Base-by-base conservation (phyloP, 176 grass and related monocot genomes). In the Musa schizocarpa region DNA sequence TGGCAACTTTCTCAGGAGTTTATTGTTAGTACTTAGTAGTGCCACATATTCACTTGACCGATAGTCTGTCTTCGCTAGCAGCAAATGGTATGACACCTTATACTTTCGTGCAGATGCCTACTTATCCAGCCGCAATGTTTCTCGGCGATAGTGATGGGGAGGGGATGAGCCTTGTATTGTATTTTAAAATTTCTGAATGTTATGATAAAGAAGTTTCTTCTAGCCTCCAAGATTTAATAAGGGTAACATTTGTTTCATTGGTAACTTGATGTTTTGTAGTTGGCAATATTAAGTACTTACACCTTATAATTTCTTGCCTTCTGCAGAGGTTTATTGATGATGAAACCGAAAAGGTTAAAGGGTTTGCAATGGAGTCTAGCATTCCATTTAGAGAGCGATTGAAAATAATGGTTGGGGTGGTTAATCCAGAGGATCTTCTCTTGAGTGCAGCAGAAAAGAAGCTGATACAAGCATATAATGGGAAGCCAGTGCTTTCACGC, bases 81-180 rank as follows among this genome's bases (percentile, higher is more conserved):
- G 65, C 29, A 43, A 25, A 29, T 16, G 51, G 43, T 62, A 43
- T 63, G 22, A 23, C 14, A 11, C 27, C 16, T 72, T 78, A 20
- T 52, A 55, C 53, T 81, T 54, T 81, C 4, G 48, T 72, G 81
- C 78, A 98, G 95, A 82, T 94, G 72, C 95, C 95, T 80, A 87
- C 95, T 63, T 98, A 98, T 78, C 95, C 95, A 56, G 84, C 95
- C 82, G 82, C 90, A 25, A 93, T 98, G 88, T 98, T 98, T 82
- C 88, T 98, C 0, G 84, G 95, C 0, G 90, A 98, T 71, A 94
- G 88, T 27, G 86, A 98, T 26, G 90, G 95, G 9, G 88, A 98
- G 77, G 90, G 95, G 29, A 79, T 91, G 76, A 98, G 88, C 81
- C 95, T 98, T 61, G 90, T 91, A 48, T 64, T 98, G 69, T 93